Percentiles rank a stretch among this genome's conserved stretches.
phyloP scores from a whole-genome alignment of 2,329 filamentous ascomycete species.

The Aspergillus viridinutans region DNA sequence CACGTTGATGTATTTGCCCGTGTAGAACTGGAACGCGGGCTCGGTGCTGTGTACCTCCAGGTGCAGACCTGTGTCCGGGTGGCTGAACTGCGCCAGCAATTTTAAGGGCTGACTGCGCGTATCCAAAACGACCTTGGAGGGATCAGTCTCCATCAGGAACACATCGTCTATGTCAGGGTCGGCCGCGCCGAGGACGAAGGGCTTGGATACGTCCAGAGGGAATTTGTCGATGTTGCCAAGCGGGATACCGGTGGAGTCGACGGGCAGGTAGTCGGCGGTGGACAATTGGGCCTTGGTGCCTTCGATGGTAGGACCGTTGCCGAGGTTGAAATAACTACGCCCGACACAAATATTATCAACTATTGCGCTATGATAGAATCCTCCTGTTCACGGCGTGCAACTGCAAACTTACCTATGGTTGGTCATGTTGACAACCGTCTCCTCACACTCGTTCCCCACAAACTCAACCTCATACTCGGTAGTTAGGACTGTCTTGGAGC shows the following conservation, averaged over 20 bases:
- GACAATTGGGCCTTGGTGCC: slow-evolving; percentile 58
- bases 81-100: slow-evolving; percentile 66
- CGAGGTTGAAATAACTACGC: slow-evolving; percentile 64
- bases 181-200: slow-evolving; percentile 67
- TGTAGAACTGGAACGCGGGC: slow-evolving; percentile 96
- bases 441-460: slow-evolving; percentile 69
- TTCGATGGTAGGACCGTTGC: slow-evolving; percentile 53
- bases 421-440: slow-evolving; percentile 88
- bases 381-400: no score
- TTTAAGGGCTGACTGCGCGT: slow-evolving; percentile 61
- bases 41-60: slow-evolving; percentile 88
- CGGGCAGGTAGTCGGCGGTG: slow-evolving; percentile 65
- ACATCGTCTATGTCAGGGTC: slow-evolving; percentile 84
- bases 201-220: slow-evolving; percentile 58
- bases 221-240: slow-evolving; percentile 62
- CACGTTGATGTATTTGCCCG: slow-evolving; percentile 77
- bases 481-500: slow-evolving; percentile 66
- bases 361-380: not conserved
- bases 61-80: slow-evolving; percentile 70
- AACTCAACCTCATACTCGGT: slow-evolving; percentile 90
- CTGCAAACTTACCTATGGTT: slow-evolving; percentile 70
- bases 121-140: slow-evolving; percentile 59
- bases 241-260: slow-evolving; percentile 71
- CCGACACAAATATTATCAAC: not conserved
- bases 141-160: slow-evolving; percentile 70